Evolutionary conservation across 768 basidiomycete species (phyloP).

Genomic region (Mycena vitilis): DNA sequence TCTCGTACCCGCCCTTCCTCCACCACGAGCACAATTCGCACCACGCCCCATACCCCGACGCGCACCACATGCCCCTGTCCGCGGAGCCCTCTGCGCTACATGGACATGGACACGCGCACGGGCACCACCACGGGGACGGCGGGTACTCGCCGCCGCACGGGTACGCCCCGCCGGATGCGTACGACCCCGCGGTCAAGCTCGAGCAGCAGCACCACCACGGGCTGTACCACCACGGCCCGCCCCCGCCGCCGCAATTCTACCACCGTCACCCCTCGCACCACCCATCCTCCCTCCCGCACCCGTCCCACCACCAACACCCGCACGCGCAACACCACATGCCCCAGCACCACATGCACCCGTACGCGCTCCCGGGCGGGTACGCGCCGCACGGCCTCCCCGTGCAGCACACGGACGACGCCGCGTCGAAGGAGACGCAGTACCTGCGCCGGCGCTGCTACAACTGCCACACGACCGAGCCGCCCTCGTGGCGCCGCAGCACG

Average conservation of each 20-base stretch:
- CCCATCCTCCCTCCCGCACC: conserved; percentile 40
- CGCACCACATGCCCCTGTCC: conserved; percentile 41
- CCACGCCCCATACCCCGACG: conserved; percentile 16
- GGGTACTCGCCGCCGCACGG: conserved; percentile 53
- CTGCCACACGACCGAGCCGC: conserved; percentile 92
- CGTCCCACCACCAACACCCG: too few species aligned
- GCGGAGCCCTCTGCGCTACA: conserved; percentile 46
- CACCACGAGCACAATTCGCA: conserved; percentile 49
- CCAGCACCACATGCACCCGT: too few species aligned
- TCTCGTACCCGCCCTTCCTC: conserved; percentile 57
- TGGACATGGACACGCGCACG: conserved; percentile 42
- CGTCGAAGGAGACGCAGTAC: conserved; percentile 91
- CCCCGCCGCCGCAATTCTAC: conserved; percentile 38
- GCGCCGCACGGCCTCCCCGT: conserved; percentile 70
- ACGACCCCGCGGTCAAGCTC: conserved; percentile 69
- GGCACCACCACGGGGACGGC: conserved; percentile 34
- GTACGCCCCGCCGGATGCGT: conserved; percentile 51
- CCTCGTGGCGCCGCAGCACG: conserved; percentile 88
- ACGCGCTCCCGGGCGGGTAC: conserved; percentile 40
- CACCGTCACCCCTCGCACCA: conserved; percentile 45
- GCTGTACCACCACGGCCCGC: conserved; percentile 66
- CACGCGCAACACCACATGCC: conserved; percentile 12
- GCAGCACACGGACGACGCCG: conserved; percentile 91
- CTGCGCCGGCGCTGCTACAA: conserved; percentile 90
- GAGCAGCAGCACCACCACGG: conserved; percentile 80